These are phyloP conservation scores for Jatropha multifida DNA, from an alignment of 441 rosid genomes.

Conservation along the genomic window DNA sequence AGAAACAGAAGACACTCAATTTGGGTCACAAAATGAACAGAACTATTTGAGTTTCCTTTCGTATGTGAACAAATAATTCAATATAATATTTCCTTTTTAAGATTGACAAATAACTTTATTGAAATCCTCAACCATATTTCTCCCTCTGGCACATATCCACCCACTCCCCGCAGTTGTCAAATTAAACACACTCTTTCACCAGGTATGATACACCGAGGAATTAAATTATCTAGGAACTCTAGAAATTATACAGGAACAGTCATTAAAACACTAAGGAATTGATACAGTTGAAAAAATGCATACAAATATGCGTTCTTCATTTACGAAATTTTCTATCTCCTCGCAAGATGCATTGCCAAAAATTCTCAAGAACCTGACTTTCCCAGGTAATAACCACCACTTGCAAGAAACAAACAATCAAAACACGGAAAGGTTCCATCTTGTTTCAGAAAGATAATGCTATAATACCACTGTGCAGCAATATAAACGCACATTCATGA, in stretches of 20 bases:
- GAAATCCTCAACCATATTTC: background rate
- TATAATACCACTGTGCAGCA: background rate
- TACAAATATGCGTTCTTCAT: background rate
- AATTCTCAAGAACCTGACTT: background rate
- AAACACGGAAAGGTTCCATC: background rate
- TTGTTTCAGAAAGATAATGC: background rate
- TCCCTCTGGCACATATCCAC: background rate
- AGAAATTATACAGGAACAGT: too few species aligned
- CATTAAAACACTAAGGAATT: background rate
- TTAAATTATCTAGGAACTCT: background rate
- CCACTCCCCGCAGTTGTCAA: background rate
- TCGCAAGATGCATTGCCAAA: background rate
- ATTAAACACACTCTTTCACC: background rate
- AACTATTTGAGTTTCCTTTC: background rate
- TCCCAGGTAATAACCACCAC: background rate
- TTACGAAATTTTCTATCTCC: background rate
- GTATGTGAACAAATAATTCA: background rate
- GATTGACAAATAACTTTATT: background rate
- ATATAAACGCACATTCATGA: background rate
- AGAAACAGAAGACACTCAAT: background rate
- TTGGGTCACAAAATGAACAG: background rate
- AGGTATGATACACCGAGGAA: background rate
- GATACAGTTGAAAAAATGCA: background rate
- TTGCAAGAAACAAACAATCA: background rate
- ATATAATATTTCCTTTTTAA: background rate